Base-by-base conservation (phyloP, 2,329 filamentous ascomycete genomes). In the Colletotrichum sp. region DNA sequence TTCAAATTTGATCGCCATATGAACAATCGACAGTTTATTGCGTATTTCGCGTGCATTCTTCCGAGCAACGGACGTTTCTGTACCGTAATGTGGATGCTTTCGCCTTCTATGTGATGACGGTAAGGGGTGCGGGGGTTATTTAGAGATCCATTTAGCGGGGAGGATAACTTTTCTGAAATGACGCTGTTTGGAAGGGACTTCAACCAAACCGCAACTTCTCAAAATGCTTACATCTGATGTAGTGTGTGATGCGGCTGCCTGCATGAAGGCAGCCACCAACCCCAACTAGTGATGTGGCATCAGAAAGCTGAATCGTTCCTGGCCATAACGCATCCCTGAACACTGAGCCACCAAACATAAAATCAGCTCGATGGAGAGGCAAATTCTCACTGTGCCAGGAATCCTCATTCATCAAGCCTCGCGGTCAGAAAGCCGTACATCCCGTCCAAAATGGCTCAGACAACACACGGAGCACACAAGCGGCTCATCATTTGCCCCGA, bases 401-500 rank as follows among this genome's bases (percentile, higher is more conserved):
- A n/a, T 30, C 28, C 10, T 21, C n/a, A 21, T 21, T 16, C 28
- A 21, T 67, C 18, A 59, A 36, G 12, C 13, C 16, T 28, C 18
- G 4, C 21, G 7, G 12, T 21, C n/a, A 15, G 3, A 8, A 24
- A 26, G 21, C 67, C 8, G 18, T 21, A 13, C 6, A 30, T 13
- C 9, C 24, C 16, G 21, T 18, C 34, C 9, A 16, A 26, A 24
- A 67, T 60, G 32, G 52, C 60, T 21, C 18, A 67, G 6, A 30
- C 36, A 15, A 39, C 5, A 16, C 43, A n/a, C 7, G 66, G 30
- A 9, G 24, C 60, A 24, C 74, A 43, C 76, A 90, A 90, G 81
- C 86, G 88, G 18, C 83, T 90, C 71, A 86, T 90, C 30, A 81
- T 89, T 26, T 90, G 88, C 76, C 90, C 88, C 78, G 88, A 90